These are phyloP conservation scores for Zygnema circumcarinatum DNA, from an alignment of 139 green algal species.

Conservation along the genomic window DNA sequence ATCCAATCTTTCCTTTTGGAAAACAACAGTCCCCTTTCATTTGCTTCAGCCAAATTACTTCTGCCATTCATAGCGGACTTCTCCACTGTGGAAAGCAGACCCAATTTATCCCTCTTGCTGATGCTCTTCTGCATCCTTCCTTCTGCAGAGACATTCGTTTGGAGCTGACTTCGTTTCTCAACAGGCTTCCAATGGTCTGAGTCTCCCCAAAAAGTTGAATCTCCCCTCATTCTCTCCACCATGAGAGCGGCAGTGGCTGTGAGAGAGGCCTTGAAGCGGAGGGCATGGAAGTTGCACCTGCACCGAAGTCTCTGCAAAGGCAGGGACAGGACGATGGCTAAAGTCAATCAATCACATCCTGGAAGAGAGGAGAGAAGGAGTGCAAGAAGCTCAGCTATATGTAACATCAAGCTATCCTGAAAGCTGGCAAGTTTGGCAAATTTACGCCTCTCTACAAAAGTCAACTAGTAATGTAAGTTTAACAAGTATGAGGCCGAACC, in stretches of 20 bases:
- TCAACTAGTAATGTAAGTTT: neutral
- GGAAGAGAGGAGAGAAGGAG: neutral
- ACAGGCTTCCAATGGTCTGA: too few relatives aligned
- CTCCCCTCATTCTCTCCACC: slow-evolving; percentile 14
- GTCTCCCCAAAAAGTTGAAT: neutral
- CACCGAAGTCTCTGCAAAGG: slow-evolving; percentile 38
- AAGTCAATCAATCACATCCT: too few relatives aligned
- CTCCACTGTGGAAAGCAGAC: neutral
- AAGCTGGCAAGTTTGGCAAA: neutral
- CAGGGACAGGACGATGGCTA: neutral
- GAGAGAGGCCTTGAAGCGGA: slow-evolving; percentile 28
- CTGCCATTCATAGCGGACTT: neutral
- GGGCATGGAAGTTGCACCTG: slow-evolving; percentile 53
- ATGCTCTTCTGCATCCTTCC: too few relatives aligned
- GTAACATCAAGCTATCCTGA: neutral
- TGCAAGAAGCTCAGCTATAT: neutral
- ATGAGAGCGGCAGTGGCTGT: neutral
- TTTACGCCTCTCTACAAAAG: neutral
- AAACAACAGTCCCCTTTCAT: neutral
- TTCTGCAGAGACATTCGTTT: too few relatives aligned
- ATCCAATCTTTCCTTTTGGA: neutral
- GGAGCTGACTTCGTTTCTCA: too few relatives aligned
- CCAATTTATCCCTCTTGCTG: neutral
- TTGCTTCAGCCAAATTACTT: neutral
- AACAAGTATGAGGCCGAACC: too few relatives aligned